phyloP scores from a whole-genome alignment of 2,329 filamentous ascomycete genomes.

The Alternaria viburni region DNA sequence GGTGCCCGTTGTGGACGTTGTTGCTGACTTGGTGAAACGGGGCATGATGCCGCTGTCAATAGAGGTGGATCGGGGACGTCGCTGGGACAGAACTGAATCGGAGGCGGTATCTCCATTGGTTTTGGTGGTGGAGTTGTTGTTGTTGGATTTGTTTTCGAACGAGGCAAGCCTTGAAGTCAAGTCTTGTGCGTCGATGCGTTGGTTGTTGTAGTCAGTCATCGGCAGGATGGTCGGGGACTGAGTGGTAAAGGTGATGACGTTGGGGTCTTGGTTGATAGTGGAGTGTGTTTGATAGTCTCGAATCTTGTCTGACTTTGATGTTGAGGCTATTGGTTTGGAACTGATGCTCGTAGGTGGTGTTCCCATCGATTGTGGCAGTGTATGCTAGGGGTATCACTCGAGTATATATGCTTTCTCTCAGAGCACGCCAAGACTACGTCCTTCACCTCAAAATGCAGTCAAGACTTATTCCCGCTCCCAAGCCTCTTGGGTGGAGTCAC shows the following conservation, averaged over 20 bases:
- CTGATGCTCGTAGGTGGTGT: background rate
- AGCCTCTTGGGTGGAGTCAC: conserved; percentile 21
- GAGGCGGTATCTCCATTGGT: conserved; percentile 23
- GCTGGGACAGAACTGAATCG: conserved; percentile 19
- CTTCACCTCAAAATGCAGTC: conserved; percentile 3
- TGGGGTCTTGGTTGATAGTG: conserved; percentile 3
- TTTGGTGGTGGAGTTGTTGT: conserved; percentile 4
- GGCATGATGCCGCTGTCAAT: conserved; percentile 23
- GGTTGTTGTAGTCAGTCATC: conserved; percentile 40
- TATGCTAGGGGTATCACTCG: conserved; percentile 3
- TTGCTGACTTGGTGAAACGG: conserved; percentile 36
- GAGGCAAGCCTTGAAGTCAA: conserved; percentile 29
- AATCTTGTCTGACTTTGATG: background rate
- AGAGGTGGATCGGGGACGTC: conserved; percentile 39
- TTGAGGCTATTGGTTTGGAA: conserved; percentile 1
- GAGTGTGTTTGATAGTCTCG: background rate
- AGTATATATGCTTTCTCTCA: conserved; percentile 18
- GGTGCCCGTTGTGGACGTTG: conserved; percentile 31
- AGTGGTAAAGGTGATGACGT: conserved; percentile 8
- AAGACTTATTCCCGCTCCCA: conserved; percentile 21
- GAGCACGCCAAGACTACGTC: conserved; percentile 13
- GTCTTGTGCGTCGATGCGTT: conserved; percentile 32
- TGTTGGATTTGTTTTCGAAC: conserved; percentile 12
- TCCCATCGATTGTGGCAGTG: conserved; percentile 7
- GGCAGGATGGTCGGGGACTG: conserved; percentile 18